These are phyloP conservation scores for Trifolium pratense DNA, from an alignment of 306 rosid species.

Conservation along the genomic window DNA sequence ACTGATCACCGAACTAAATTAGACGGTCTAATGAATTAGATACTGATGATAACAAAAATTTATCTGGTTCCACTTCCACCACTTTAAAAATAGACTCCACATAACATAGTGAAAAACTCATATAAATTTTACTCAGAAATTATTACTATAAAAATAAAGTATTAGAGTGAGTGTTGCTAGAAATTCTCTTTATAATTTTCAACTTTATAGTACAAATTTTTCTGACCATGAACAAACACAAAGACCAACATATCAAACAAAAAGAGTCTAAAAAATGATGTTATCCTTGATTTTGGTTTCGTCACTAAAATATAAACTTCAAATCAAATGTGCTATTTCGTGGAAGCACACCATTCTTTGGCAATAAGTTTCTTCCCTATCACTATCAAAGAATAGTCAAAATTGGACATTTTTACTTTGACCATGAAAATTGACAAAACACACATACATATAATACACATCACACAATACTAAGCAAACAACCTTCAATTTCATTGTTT, in stretches of 20 bases:
- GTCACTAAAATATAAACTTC: conserved; percentile 9
- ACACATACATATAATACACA: background rate
- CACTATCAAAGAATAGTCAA: conserved; percentile 53
- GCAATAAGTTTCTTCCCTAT: conserved; percentile 36
- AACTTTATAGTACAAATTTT: conserved; percentile 39
- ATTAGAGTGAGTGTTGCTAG: too few species aligned
- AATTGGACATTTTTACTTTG: conserved; percentile 53
- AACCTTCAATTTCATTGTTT: conserved; percentile 29
- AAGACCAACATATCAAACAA: conserved; percentile 39
- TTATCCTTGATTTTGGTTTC: conserved; percentile 11
- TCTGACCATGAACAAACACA: conserved; percentile 52
- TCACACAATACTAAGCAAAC: conserved; percentile 11
- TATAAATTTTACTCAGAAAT: too few species aligned
- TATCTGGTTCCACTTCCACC: too few species aligned
- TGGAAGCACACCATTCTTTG: conserved; percentile 53
- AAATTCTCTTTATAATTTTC: conserved; percentile 32
- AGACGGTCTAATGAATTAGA: too few species aligned
- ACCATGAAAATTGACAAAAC: conserved; percentile 43
- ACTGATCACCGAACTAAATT: too few species aligned
- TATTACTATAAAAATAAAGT: too few species aligned
- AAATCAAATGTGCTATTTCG: conserved; percentile 52
- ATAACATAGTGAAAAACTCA: too few species aligned
- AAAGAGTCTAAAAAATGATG: conserved; percentile 38
- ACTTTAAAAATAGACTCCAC: too few species aligned
- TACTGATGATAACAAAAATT: too few species aligned